Evolutionary conservation across 331 rosid genomes (phyloP).

Genomic region (Malus hybrid): DNA sequence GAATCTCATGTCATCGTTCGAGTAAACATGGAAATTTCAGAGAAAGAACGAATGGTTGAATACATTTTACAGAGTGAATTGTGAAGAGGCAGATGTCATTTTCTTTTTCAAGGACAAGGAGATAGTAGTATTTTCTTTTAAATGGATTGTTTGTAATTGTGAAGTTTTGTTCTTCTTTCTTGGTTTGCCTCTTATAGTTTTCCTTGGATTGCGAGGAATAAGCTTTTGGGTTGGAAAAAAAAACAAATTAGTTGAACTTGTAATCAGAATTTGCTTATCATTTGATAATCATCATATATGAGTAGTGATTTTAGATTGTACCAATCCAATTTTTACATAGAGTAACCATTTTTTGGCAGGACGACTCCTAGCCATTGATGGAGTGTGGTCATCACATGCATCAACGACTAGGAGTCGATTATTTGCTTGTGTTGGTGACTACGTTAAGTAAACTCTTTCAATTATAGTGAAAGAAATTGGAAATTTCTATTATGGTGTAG

Average conservation of each 20-base stretch:
- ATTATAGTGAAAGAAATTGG: no score
- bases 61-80: slow-evolving; percentile 24
- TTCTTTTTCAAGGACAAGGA: slow-evolving; percentile 30
- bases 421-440: no score
- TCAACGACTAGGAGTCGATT: not conserved
- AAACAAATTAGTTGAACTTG: slow-evolving; percentile 27
- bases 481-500: not conserved
- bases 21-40: slow-evolving; percentile 15
- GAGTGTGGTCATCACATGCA: no score
- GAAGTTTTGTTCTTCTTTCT: slow-evolving; percentile 38
- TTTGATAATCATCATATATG: slow-evolving; percentile 10
- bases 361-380: no score
- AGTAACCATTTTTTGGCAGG: no score
- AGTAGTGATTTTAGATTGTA: slow-evolving; percentile 11
- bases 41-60: slow-evolving; percentile 5
- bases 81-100: slow-evolving; percentile 28
- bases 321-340: not conserved
- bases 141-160: slow-evolving; percentile 41
- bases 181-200: slow-evolving; percentile 25
- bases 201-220: slow-evolving; percentile 36
- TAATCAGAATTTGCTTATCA: slow-evolving; percentile 21
- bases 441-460: no score
- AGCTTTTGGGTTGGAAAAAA: slow-evolving; percentile 13
- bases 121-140: slow-evolving; percentile 34
- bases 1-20: slow-evolving; percentile 7